Evolutionary conservation across 2,329 filamentous ascomycete species (phyloP), one percentile per base, ranked within the genome.

Genomic region (Dactylella cylindrospora): DNA sequence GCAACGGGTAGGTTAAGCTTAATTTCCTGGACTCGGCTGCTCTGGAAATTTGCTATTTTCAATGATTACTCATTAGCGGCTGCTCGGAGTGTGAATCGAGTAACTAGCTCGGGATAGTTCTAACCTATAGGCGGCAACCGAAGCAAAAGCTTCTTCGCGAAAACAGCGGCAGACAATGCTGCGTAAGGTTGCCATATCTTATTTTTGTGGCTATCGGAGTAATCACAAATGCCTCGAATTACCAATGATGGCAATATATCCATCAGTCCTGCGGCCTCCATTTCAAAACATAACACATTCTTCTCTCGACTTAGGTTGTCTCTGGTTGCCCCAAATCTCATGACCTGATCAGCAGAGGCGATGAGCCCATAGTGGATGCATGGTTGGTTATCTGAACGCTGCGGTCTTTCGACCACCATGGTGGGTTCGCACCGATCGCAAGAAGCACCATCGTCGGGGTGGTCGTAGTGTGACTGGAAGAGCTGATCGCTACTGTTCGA

Each of bases 1-100:
- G 62, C 54, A 29, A 15, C 13, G 17, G 62, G 39, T n/a, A 64
- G n/a, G 22, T 29, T 36, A n/a, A 36, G 33, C 13, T 19, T 35
- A 31, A 38, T 28, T 5, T 12, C 39, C 23, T 49, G 22, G n/a
- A n/a, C n/a, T n/a, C 45, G 45, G 8, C 15, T 17, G 23, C 23
- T 39, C 15, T 49, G 13, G 1, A 5, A 9, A 5, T 39, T 19
- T 19, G 17, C 15, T 10, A 17, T 3, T 31, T 2, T 44, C 15
- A 9, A 13, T 10, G 7, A 1, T 40, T 3, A 12, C 17, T 23
- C 7, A 12, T 23, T 40, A 13, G 20, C 15, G 15, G 19, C n/a
- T 13, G 19, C 5, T 15, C 7, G 35, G 5, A 8, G 20, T 20
- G 6, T 9, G 5, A 35, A 13, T 5, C 5, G n/a, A 5, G 32